phyloP scores from a whole-genome alignment of 306 rosid species.

The Rosa multiflora region DNA sequence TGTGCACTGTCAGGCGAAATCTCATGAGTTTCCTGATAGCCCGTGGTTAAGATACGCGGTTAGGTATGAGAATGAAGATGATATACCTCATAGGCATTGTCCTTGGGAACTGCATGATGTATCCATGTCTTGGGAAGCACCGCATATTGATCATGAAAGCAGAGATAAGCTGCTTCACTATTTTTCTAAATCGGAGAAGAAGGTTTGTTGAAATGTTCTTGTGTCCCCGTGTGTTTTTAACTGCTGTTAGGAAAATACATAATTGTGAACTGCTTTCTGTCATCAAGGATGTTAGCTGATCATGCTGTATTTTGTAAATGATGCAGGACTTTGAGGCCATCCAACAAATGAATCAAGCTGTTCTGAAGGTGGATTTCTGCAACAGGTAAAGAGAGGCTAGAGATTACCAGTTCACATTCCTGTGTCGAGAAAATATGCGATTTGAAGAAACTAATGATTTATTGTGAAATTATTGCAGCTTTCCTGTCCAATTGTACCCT shows the following conservation, averaged over 20 bases:
- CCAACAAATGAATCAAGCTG: conserved; percentile 56
- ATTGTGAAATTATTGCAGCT: conserved; percentile 48
- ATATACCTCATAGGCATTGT: conserved; percentile 53
- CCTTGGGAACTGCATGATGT: conserved; percentile 84
- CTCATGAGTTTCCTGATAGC: conserved; percentile 71
- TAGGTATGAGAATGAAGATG: conserved; percentile 49
- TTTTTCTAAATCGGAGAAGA: conserved; percentile 49
- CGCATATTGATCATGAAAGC: conserved; percentile 55
- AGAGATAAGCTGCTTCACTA: conserved; percentile 62
- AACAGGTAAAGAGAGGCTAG: conserved; percentile 55
- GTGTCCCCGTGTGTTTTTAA: not conserved
- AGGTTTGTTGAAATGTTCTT: conserved; percentile 27
- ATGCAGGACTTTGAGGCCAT: conserved; percentile 50
- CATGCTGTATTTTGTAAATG: not conserved
- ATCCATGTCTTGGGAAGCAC: conserved; percentile 46
- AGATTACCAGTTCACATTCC: not conserved
- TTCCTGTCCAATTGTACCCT: conserved; percentile 60
- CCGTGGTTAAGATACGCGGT: conserved; percentile 75
- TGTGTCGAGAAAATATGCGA: not conserved
- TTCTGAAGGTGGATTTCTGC: conserved; percentile 50
- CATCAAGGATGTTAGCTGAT: conserved; percentile 18
- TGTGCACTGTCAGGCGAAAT: conserved; percentile 44
- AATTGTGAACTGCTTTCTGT: conserved; percentile 1
- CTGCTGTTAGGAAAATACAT: not conserved
- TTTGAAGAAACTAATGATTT: conserved; percentile 17